Conservation (phyloP, 1,139 yeast genomes). For the Geotrichum reessii region DNA sequence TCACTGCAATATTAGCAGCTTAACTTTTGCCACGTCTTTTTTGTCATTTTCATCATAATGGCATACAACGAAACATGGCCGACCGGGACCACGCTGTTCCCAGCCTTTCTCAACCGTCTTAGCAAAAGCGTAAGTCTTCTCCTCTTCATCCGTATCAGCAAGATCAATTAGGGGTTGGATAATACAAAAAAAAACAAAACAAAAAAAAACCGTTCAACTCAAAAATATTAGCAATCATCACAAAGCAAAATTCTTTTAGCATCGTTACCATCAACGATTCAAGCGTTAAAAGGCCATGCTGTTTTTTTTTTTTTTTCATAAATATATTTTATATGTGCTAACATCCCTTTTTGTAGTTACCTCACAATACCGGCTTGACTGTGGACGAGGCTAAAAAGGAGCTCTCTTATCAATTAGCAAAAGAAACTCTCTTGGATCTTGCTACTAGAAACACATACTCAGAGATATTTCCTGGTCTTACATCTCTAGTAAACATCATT, state of each 20-base stretch:
- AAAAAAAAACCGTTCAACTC: not conserved
- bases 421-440: constrained; percentile 15
- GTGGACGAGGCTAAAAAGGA: constrained; percentile 29
- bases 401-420: constrained; percentile 12
- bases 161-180: not conserved
- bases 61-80: constrained; percentile 2
- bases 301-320: not conserved
- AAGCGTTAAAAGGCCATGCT: not conserved
- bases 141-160: not conserved
- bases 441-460: constrained; percentile 11
- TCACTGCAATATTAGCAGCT: not conserved
- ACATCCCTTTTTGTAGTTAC: constrained; percentile 24
- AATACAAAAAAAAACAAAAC: not conserved
- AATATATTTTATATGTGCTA: not conserved
- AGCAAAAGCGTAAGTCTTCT: constrained; percentile 10
- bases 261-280: not conserved
- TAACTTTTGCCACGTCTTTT: not conserved
- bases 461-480: constrained; percentile 17
- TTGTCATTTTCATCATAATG: not conserved
- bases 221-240: not conserved
- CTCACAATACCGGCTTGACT: constrained; percentile 26
- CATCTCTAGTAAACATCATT: constrained; percentile 13
- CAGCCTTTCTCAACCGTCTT: constrained; percentile 17
- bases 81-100: constrained; percentile 15
- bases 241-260: too few species aligned